Conservation (phyloP, 306 rosid species). For the Fagus crenata region DNA sequence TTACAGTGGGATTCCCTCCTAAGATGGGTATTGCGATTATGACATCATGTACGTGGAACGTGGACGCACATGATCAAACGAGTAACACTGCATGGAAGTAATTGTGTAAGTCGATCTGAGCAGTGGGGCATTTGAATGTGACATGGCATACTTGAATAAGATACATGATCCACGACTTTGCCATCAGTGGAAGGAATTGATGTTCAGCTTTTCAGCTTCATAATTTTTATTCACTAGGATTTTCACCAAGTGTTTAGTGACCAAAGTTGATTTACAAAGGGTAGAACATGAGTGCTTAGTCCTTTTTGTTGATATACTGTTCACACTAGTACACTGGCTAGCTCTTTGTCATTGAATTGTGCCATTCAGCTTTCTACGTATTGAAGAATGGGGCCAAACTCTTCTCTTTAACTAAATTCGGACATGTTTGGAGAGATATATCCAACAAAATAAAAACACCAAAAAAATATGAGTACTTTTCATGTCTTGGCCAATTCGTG, state of each 20-base stretch:
- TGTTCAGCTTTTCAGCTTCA: background rate
- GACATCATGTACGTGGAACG: background rate
- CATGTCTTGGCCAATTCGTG: background rate
- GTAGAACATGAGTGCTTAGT: background rate
- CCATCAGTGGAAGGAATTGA: background rate
- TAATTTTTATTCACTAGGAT: background rate
- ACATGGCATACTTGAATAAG: background rate
- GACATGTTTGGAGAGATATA: background rate
- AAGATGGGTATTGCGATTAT: too few relatives aligned
- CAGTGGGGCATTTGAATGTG: background rate
- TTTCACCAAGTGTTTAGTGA: background rate
- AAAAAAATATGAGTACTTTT: background rate
- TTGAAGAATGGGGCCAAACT: background rate
- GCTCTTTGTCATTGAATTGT: constrained; percentile 2
- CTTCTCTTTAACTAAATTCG: background rate
- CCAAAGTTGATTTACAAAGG: background rate
- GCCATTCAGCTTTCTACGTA: background rate
- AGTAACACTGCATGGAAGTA: background rate
- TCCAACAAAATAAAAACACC: background rate
- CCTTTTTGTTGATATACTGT: background rate
- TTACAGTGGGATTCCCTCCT: background rate
- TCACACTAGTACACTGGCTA: background rate
- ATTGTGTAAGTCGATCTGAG: too few relatives aligned
- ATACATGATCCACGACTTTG: background rate
- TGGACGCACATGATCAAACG: background rate